phyloP scores from a whole-genome alignment of 116 monocot genomes.

The Dioscorea cayenensis region DNA sequence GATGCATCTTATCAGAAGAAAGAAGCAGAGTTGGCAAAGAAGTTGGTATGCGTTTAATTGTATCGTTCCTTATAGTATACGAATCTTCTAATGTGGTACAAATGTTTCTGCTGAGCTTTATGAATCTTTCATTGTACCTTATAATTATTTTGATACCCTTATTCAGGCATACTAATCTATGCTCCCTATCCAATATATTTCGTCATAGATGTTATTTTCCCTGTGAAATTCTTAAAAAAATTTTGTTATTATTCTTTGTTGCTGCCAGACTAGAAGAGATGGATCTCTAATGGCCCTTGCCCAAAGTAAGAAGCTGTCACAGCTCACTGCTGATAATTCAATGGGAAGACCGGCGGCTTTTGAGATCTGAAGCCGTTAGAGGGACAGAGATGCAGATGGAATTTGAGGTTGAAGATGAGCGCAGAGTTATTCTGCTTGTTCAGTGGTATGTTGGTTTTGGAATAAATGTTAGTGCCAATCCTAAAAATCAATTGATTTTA shows the following conservation, averaged over 20 bases:
- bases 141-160: no score
- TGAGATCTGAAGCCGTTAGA: slow-evolving; percentile 94
- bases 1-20: slow-evolving; percentile 37
- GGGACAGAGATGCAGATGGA: slow-evolving; percentile 92
- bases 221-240: no score
- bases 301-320: slow-evolving; percentile 92
- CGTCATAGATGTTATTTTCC: no score
- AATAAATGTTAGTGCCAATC: no score
- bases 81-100: no score
- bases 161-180: no score
- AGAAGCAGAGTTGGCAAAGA: slow-evolving; percentile 77
- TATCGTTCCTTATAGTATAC: background rate
- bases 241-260: background rate
- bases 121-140: no score
- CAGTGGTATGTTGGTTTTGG: slow-evolving; percentile 58
- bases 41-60: slow-evolving; percentile 25
- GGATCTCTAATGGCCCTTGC: slow-evolving; percentile 84
- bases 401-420: slow-evolving; percentile 95
- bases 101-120: no score
- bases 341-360: slow-evolving; percentile 93
- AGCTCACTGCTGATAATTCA: slow-evolving; percentile 94
- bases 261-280: slow-evolving; percentile 62
- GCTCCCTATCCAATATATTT: no score
- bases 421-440: slow-evolving; percentile 97
- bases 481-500: no score